A percentile compares a stretch with the other conserved stretches of the same genome.
Evolutionary conservation across 164 flowering plant genomes (phyloP).

Genomic region (Stephania japonica): DNA sequence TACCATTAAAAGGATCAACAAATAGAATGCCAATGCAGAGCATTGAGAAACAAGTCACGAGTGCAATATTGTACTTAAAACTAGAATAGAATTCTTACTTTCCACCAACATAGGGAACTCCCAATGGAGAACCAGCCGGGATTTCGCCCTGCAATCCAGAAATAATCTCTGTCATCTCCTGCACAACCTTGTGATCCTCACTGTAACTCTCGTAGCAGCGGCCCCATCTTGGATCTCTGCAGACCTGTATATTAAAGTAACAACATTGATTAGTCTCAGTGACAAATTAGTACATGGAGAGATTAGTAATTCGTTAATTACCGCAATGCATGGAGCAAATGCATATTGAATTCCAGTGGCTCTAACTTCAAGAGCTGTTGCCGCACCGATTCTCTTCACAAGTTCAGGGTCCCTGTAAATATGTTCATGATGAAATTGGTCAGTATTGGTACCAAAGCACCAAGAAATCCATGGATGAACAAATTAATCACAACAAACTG

Average conservation of each 20-base stretch:
- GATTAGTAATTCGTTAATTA: background rate
- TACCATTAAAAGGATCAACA: too few species aligned
- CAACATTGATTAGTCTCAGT: too few species aligned
- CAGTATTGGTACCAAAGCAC: background rate
- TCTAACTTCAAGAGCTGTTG: conserved; percentile 15
- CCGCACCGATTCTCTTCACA: conserved; percentile 10
- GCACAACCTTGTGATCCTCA: conserved; percentile 14
- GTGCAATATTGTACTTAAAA: background rate
- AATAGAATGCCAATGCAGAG: background rate
- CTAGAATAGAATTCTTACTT: conserved; percentile 1
- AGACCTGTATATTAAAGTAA: background rate
- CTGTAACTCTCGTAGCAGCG: conserved; percentile 12
- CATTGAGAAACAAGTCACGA: background rate
- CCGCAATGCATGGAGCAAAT: conserved; percentile 11
- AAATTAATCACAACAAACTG: too few species aligned
- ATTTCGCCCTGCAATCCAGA: conserved; percentile 11
- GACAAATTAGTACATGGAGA: too few species aligned
- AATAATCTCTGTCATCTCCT: conserved; percentile 13
- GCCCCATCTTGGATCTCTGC: conserved; percentile 14
- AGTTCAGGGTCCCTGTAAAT: conserved; percentile 5
- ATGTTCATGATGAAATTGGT: background rate
- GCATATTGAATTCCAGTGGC: conserved; percentile 9
- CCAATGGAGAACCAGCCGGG: conserved; percentile 6
- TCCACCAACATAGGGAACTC: conserved; percentile 11
- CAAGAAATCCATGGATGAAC: too few species aligned